A percentile compares a stretch with the other conserved stretches of the same genome.
Conservation (phyloP, 306 rosid genomes). For the Benincasa hispida region DNA sequence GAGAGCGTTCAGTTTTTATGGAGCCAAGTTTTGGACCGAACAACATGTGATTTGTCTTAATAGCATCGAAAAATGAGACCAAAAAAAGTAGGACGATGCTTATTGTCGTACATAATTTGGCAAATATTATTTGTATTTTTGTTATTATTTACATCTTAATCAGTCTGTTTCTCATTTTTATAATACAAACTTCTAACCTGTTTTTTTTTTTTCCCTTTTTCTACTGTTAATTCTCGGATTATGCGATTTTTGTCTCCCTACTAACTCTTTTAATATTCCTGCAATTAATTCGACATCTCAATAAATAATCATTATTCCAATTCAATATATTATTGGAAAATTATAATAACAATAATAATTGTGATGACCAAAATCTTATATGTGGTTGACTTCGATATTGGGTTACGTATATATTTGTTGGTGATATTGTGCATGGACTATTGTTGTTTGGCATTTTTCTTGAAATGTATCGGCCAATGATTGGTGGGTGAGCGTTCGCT, state of each 20-base stretch:
- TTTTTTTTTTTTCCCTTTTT: not conserved
- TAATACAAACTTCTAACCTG: not conserved
- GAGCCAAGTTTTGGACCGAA: not conserved
- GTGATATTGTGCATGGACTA: not conserved
- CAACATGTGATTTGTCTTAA: slow-evolving; percentile 4
- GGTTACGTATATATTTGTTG: not conserved
- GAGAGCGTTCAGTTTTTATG: not conserved
- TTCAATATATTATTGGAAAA: not conserved
- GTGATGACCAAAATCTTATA: not conserved
- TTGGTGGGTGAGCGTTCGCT: not conserved
- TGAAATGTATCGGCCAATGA: not conserved
- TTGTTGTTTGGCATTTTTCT: not conserved
- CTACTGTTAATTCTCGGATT: not conserved
- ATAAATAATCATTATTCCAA: not conserved
- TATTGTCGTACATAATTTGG: slow-evolving; percentile 9
- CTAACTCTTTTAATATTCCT: not conserved
- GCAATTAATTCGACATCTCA: not conserved
- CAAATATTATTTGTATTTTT: slow-evolving; percentile 1
- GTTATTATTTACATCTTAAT: not conserved
- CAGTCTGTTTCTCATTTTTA: not conserved
- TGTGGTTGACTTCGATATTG: not conserved
- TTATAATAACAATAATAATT: not conserved
- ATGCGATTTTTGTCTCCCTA: slow-evolving; percentile 8
- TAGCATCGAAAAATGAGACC: not conserved
- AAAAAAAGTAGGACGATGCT: not conserved